Conservation (phyloP, 2,329 filamentous ascomycete genomes). For the Neonectria ditissima region DNA sequence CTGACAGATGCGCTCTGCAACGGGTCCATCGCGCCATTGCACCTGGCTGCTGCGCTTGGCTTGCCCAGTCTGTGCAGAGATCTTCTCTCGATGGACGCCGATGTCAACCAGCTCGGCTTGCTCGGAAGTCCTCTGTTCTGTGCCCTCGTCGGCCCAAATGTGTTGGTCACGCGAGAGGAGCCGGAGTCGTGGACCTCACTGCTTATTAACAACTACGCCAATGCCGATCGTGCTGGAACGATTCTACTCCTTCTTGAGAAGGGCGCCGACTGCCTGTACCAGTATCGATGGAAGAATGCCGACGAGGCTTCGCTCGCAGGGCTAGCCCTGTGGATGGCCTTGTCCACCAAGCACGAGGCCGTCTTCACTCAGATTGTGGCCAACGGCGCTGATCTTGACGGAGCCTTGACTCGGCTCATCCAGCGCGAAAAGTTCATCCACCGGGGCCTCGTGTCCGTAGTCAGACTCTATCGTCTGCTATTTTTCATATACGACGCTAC, state of each 20-base stretch:
- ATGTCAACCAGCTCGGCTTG: slow-evolving; percentile 37
- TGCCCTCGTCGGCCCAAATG: slow-evolving; percentile 48
- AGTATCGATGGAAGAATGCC: slow-evolving; percentile 33
- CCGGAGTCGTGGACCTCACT: slow-evolving; percentile 40
- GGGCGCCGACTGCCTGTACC: slow-evolving; percentile 34
- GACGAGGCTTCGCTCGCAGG: slow-evolving; percentile 37
- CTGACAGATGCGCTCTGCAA: slow-evolving; percentile 48
- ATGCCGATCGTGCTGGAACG: slow-evolving; percentile 31
- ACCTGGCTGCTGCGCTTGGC: slow-evolving; percentile 51
- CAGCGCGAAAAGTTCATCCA: slow-evolving; percentile 25
- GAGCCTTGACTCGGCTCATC: slow-evolving; percentile 33
- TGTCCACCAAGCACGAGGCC: slow-evolving; percentile 38
- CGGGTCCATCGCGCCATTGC: slow-evolving; percentile 46
- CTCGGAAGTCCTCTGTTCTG: slow-evolving; percentile 51
- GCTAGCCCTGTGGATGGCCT: slow-evolving; percentile 44
- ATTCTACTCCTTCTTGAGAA: slow-evolving; percentile 41
- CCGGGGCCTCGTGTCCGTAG: slow-evolving; percentile 22
- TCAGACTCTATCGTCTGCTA: slow-evolving; percentile 37
- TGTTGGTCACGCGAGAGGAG: slow-evolving; percentile 34
- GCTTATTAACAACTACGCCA: slow-evolving; percentile 26
- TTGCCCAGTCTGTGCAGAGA: slow-evolving; percentile 45
- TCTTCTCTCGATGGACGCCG: slow-evolving; percentile 39
- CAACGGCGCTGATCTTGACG: slow-evolving; percentile 33
- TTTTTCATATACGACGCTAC: slow-evolving; percentile 43
- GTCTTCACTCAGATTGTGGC: slow-evolving; percentile 41